Evolutionary conservation across 202 grass and related monocot genomes (phyloP).

Genomic region (Panicum virgatum): DNA sequence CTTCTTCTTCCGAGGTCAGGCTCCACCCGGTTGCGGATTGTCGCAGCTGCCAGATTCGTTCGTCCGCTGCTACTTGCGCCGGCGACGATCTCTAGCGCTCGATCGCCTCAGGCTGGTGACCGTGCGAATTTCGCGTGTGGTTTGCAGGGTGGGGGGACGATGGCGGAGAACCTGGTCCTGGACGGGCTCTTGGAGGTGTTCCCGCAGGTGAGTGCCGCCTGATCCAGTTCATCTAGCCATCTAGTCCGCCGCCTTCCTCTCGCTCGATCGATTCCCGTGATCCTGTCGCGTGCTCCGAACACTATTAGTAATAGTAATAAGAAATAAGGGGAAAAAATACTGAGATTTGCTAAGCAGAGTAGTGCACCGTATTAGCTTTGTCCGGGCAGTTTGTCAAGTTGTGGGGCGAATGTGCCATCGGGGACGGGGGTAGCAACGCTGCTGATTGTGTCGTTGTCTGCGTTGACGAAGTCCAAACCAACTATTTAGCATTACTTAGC

Average conservation of each 20-base stretch:
- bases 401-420: too few species aligned
- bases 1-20: not conserved
- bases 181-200: slow-evolving; percentile 43
- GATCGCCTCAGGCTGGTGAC: not conserved
- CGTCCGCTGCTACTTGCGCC: not conserved
- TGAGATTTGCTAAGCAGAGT: not conserved
- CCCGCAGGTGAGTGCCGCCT: slow-evolving; percentile 33
- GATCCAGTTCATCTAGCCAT: not conserved
- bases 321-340: not conserved
- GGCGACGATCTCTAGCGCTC: not conserved
- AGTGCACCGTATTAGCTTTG: not conserved
- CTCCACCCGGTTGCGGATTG: too few species aligned
- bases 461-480: not conserved
- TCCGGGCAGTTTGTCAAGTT: not conserved
- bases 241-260: not conserved
- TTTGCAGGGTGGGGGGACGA: slow-evolving; percentile 12
- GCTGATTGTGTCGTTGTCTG: not conserved
- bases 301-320: not conserved
- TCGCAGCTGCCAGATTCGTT: too few species aligned
- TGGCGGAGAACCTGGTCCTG: slow-evolving; percentile 24
- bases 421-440: not conserved
- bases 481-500: slow-evolving; percentile 14
- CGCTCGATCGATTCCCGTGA: not conserved
- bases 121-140: not conserved
- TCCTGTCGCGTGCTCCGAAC: not conserved